Evolutionary conservation across 2,329 filamentous ascomycete species (phyloP).

Genomic region (Clarireedia hainanense): DNA sequence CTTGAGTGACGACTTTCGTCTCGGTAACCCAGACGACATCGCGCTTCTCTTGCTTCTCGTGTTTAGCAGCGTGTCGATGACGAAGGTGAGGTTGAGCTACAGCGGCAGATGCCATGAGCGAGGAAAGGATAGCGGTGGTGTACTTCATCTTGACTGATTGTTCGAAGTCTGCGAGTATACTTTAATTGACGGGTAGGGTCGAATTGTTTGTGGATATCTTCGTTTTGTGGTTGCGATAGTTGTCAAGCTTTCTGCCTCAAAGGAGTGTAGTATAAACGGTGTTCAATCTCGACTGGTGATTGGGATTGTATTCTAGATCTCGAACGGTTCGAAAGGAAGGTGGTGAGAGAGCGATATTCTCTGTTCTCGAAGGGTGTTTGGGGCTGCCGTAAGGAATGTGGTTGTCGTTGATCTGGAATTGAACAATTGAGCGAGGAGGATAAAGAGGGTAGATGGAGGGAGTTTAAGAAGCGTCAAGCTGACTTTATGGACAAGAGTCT

Average conservation of each 20-base stretch:
- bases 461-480: slow-evolving; percentile 5
- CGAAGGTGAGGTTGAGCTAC: slow-evolving; percentile 29
- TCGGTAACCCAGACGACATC: slow-evolving; percentile 42
- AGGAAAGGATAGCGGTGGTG: slow-evolving; percentile 24
- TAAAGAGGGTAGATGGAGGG: background rate
- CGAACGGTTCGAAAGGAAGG: slow-evolving; percentile 2
- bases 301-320: slow-evolving; percentile 4
- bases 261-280: background rate
- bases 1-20: slow-evolving; percentile 39
- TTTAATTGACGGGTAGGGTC: background rate
- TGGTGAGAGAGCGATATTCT: slow-evolving; percentile 6
- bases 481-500: background rate
- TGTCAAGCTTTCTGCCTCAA: background rate
- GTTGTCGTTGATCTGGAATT: background rate
- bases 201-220: background rate
- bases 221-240: background rate
- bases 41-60: slow-evolving; percentile 16
- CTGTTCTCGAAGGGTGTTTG: background rate
- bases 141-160: slow-evolving; percentile 30
- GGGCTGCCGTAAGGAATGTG: slow-evolving; percentile 4
- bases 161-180: slow-evolving; percentile 1
- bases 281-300: slow-evolving; percentile 1
- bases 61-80: slow-evolving; percentile 28
- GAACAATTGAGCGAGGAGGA: background rate
- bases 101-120: slow-evolving; percentile 23